Evolutionary conservation across 768 basidiomycete genomes (phyloP), one percentile per base, ranked within the genome.

Genomic region (Hemileccinum impolitum): DNA sequence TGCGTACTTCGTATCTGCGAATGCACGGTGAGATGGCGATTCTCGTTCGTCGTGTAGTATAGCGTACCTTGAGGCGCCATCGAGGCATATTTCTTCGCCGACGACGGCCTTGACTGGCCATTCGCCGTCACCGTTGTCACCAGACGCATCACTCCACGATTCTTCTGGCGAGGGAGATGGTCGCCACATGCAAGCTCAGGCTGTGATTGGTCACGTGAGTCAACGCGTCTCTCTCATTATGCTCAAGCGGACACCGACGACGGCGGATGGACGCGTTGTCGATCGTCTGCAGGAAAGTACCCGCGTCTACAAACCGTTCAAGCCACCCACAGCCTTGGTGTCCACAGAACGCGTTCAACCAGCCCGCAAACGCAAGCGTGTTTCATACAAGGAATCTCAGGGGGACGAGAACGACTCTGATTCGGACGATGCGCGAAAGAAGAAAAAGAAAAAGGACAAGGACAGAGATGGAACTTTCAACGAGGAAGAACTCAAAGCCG

Each of bases 291-390:
- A 81, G 45, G 89, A 89, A 63, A 89, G 85, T 58, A 74, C 69
- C 14, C 82, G 87, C 41, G 69, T 91, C 25, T 85, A 82, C 71
- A 84, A 85, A 58, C 90, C 87, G 0, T 93, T 91, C 75, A 91
- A 90, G 62, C 72, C 84, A 1, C 90, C 90, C 4, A 76, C 82
- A 1, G 57, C 72, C 25, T 60, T 73, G 11, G 63, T 58, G 35
- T 59, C 71, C 11, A 57, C 75, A 18, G 77, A 80, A 39, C 80
- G 81, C 31, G 68, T 72, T 6, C 84, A 86, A 56, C 85, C 84
- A 0, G 75, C 76, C 55, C 79, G 93, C 21, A 96, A 95, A 66
- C 82, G 93, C 43, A 94, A 91, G 61, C 83, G 89, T 12, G 83
- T 93, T 19, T 90, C 87, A 0, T 95, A 95, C 75, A 90, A 87